A percentile compares a stretch with the other conserved stretches of the same genome.
Evolutionary conservation across 371 early-diverging fungal genomes (phyloP).

Genomic region (Mortierella sp.): DNA sequence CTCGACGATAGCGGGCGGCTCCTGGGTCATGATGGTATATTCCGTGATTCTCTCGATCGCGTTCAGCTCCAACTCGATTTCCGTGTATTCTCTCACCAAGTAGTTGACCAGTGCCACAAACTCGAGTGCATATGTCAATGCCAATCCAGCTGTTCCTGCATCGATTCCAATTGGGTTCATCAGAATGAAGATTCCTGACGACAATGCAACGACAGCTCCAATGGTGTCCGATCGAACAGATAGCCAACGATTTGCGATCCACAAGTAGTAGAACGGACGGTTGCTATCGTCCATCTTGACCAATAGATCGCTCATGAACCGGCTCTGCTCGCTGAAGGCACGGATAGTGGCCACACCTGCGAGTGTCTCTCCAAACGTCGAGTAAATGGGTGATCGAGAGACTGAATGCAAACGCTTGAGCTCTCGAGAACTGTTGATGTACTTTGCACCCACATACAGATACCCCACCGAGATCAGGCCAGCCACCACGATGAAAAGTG

Average conservation of each 20-base stretch:
- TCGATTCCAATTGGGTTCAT: constrained; percentile 64
- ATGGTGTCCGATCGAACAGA: constrained; percentile 78
- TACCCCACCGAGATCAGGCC: constrained; percentile 50
- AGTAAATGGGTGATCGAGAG: constrained; percentile 78
- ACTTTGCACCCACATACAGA: constrained; percentile 63
- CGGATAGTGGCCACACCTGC: constrained; percentile 73
- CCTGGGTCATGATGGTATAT: constrained; percentile 81
- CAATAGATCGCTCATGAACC: constrained; percentile 67
- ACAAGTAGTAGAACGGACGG: constrained; percentile 81
- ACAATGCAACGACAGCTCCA: constrained; percentile 75
- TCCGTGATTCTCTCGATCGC: constrained; percentile 88
- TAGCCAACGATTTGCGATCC: constrained; percentile 93
- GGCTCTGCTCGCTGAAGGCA: constrained; percentile 74
- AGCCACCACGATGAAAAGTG: constrained; percentile 59
- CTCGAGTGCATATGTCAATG: constrained; percentile 80
- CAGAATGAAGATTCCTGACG: constrained; percentile 70
- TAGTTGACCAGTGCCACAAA: constrained; percentile 59
- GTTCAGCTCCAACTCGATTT: constrained; percentile 85
- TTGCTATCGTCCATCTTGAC: constrained; percentile 69
- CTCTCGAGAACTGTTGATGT: constrained; percentile 79
- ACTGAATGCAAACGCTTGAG: constrained; percentile 83
- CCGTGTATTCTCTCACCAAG: constrained; percentile 65
- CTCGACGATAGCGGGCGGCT: constrained; percentile 69
- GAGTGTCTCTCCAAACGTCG: constrained; percentile 80
- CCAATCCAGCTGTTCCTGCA: constrained; percentile 87